Conservation (phyloP, 805 yeast species). For the Helenozyma baotianmanensis region DNA sequence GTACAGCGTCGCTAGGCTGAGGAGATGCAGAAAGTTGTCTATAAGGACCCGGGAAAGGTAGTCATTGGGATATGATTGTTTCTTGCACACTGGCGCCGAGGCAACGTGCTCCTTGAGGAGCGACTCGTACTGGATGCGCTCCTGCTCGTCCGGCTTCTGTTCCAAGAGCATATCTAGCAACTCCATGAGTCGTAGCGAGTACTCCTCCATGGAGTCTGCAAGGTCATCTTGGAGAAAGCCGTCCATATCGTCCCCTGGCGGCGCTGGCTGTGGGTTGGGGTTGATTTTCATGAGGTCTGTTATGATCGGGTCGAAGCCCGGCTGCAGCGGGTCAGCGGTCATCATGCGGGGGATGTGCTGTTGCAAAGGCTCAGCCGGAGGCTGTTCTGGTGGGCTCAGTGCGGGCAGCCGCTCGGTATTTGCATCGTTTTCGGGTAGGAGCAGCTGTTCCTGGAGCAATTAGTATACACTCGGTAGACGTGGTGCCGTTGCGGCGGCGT, state of each 20-base stretch:
- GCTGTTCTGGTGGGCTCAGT: too few species aligned
- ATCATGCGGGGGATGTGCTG: slow-evolving; percentile 4
- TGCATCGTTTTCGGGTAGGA: too few species aligned
- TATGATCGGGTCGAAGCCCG: slow-evolving; percentile 27
- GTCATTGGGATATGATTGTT: slow-evolving; percentile 28
- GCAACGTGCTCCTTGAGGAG: slow-evolving; percentile 23
- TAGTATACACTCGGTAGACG: too few species aligned
- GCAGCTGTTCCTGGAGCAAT: too few species aligned
- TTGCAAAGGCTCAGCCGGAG: too few species aligned
- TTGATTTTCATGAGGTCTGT: slow-evolving; percentile 27
- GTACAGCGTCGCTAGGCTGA: slow-evolving; percentile 29
- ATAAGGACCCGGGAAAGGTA: slow-evolving; percentile 32
- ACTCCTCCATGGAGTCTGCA: slow-evolving; percentile 20
- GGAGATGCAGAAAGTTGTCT: slow-evolving; percentile 32
- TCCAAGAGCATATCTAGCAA: slow-evolving; percentile 25
- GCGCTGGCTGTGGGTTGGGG: slow-evolving; percentile 9
- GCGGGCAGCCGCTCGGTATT: too few species aligned
- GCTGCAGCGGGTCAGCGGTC: slow-evolving; percentile 3
- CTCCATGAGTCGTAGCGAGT: slow-evolving; percentile 29
- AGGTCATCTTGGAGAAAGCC: too few species aligned
- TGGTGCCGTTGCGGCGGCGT: too few species aligned
- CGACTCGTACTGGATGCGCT: slow-evolving; percentile 26
- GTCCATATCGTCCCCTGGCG: too few species aligned
- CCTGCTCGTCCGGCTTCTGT: slow-evolving; percentile 25
- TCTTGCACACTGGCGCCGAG: slow-evolving; percentile 18